Conservation (phyloP, 805 yeast genomes). For the Candida lessepsii region DNA sequence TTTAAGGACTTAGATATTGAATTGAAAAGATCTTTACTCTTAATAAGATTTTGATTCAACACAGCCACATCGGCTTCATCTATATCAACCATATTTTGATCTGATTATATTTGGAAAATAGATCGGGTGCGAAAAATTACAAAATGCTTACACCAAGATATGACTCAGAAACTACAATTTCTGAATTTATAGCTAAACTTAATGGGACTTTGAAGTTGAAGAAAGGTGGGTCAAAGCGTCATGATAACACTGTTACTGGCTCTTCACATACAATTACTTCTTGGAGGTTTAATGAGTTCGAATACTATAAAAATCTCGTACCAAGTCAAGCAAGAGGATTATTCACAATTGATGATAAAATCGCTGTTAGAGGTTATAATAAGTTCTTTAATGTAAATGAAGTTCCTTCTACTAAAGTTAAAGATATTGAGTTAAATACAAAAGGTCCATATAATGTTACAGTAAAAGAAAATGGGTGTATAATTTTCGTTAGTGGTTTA, state of each 20-base stretch:
- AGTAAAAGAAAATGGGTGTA: conserved; percentile 91
- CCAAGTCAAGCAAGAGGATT: conserved; percentile 85
- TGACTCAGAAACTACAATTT: not conserved
- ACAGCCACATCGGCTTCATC: conserved; percentile 86
- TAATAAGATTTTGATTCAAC: conserved; percentile 66
- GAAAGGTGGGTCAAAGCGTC: conserved; percentile 23
- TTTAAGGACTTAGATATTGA: conserved; percentile 56
- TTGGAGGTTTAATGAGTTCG: conserved; percentile 94
- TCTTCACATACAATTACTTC: conserved; percentile 17
- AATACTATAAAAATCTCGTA: conserved; percentile 60
- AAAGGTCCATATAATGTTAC: conserved; percentile 79
- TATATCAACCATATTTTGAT: conserved; percentile 42
- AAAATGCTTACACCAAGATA: conserved; percentile 1
- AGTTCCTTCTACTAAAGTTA: conserved; percentile 50
- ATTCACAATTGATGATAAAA: conserved; percentile 52
- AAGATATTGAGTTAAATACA: conserved; percentile 43
- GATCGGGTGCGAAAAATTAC: not conserved
- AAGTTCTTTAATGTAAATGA: conserved; percentile 88
- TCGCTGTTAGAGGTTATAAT: conserved; percentile 86
- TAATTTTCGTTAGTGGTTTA: conserved; percentile 76
- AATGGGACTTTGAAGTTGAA: conserved; percentile 3
- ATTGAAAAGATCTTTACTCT: conserved; percentile 54
- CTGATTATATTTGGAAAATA: too few relatives aligned
- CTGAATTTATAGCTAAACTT: not conserved
- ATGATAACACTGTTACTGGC: conserved; percentile 6